Evolutionary conservation across 140 eudicot genomes (phyloP), one percentile per base, ranked within the genome.

Genomic region (Stevia rebaudiana): DNA sequence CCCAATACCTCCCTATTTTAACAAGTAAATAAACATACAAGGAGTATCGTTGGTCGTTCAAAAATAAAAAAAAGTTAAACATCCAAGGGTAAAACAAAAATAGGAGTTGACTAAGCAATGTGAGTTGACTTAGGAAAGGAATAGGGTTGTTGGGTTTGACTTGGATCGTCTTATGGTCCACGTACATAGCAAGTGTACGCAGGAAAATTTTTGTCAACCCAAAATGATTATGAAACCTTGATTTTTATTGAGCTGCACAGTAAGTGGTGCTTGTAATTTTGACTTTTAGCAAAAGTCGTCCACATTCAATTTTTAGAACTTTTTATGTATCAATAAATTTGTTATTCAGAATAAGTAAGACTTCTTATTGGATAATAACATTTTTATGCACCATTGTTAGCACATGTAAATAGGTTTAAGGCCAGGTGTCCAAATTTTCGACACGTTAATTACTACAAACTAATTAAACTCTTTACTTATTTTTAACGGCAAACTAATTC

Each of bases 61-160:
- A n/a, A n/a, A n/a, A n/a, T n/a, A 17, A 30, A 11, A 17, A 5
- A 12, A 31, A 48, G 23, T 17, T 24, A 15, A 11, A 40, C 12
- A 19, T 3, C 1, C 40, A 61, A 52, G 9, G 9, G 4, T 37
- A 37, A 44, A 43, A 46, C 43, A 8, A 11, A 37, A 53, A 54
- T 8, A 11, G 2, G 61, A 28, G 61, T n/a, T 54, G 61, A 54
- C 39, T 25, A 22, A 22, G 18, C 33, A 69, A 30, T 42, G 55
- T 16, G 51, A 36, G 33, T 70, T 60, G 42, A 70, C 69, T 49
- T 21, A 48, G 23, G 33, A 49, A 49, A 0, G 19, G 43, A 71
- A 54, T 48, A 36, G 76, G 43, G 54, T 71, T 71, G 76, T 61
- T 71, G 69, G 35, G 76, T 71, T 71, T 71, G 76, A 71, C 76